Conservation (phyloP, 345 rosid species). For the Pugionium cornutum region DNA sequence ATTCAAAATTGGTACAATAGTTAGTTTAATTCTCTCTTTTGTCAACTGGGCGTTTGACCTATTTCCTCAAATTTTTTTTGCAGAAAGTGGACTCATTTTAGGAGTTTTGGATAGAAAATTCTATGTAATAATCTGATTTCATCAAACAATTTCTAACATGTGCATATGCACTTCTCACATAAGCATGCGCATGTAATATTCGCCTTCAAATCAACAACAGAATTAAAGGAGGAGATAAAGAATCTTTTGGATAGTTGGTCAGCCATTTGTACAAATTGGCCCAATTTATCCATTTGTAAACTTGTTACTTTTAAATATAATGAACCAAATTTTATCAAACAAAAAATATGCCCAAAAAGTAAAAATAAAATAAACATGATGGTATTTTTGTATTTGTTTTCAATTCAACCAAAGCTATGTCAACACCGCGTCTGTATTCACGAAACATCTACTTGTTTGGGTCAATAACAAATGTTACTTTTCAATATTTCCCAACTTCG, state of each 20-base stretch:
- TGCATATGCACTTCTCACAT: not conserved
- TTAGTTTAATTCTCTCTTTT: no score
- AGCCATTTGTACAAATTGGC: not conserved
- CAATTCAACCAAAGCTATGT: slow-evolving; percentile 11
- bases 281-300: slow-evolving; percentile 6
- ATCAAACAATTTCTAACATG: not conserved
- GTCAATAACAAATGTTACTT: slow-evolving; percentile 15
- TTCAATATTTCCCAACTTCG: slow-evolving; percentile 1
- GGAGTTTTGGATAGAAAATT: not conserved
- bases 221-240: not conserved
- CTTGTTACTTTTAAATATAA: not conserved
- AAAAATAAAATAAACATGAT: no score
- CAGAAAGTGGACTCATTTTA: not conserved
- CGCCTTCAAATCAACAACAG: slow-evolving; percentile 16
- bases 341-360: no score
- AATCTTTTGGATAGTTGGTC: slow-evolving; percentile 29
- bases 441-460: slow-evolving; percentile 4
- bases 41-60: no score
- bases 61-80: no score
- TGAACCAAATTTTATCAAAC: no score
- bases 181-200: slow-evolving; percentile 2
- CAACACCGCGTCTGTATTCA: not conserved
- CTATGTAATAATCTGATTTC: not conserved
- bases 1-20: no score
- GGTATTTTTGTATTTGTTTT: not conserved